phyloP scores from a whole-genome alignment of 176 grass and related monocot genomes.

The Bromus sterilis region DNA sequence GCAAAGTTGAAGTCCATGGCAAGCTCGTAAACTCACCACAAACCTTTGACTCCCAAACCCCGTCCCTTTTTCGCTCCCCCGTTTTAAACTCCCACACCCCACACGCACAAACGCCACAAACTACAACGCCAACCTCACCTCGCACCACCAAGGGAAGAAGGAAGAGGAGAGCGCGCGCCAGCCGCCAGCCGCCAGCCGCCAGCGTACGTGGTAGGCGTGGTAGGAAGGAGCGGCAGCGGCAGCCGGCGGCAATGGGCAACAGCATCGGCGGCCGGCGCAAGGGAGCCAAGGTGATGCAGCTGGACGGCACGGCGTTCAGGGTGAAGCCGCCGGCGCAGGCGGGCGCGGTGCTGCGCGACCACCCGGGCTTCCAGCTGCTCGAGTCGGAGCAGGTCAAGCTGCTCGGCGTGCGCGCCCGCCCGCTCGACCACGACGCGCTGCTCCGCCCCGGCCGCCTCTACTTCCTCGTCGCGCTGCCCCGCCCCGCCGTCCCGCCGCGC shows the following conservation, averaged over 20 bases:
- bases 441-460: constrained; percentile 63
- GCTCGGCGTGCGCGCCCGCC: constrained; percentile 50
- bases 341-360: constrained; percentile 44
- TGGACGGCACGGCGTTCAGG: constrained; percentile 76
- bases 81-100: constrained; percentile 28
- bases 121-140: neutral
- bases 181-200: too few relatives aligned
- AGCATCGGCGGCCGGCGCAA: constrained; percentile 61
- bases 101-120: constrained; percentile 1
- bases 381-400: constrained; percentile 74
- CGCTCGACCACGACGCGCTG: constrained; percentile 42
- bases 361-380: constrained; percentile 59
- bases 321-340: constrained; percentile 62
- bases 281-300: constrained; percentile 93
- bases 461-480: constrained; percentile 81
- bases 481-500: constrained; percentile 21
- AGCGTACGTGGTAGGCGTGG: too few relatives aligned
- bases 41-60: constrained; percentile 36
- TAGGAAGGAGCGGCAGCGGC: neutral
- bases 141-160: neutral
- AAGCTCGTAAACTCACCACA: neutral
- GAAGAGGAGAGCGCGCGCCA: too few relatives aligned
- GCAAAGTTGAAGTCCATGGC: neutral
- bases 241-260: constrained; percentile 67
- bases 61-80: neutral